Conservation (phyloP, 495 filamentous ascomycete genomes). For the Penicillium taxi region DNA sequence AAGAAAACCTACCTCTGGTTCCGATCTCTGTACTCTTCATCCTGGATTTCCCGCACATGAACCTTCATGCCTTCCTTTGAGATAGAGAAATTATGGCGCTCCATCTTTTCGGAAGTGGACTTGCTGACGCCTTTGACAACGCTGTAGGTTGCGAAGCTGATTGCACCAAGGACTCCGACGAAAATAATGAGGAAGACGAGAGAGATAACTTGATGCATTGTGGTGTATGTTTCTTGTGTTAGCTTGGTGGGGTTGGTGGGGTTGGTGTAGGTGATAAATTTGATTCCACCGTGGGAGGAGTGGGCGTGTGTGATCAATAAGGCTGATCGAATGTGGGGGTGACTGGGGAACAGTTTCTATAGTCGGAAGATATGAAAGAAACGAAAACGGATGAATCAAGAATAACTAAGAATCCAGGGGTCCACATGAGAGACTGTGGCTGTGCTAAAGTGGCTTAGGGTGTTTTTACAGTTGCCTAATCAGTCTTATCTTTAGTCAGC, state of each 20-base stretch:
- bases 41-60: constrained; percentile 62
- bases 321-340: constrained; percentile 1
- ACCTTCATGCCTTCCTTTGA: constrained; percentile 81
- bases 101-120: constrained; percentile 65
- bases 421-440: too few species aligned
- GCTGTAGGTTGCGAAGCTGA: constrained; percentile 69
- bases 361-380: too few species aligned
- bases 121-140: constrained; percentile 60
- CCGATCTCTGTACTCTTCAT: constrained; percentile 72
- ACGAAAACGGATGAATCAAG: too few species aligned
- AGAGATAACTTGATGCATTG: constrained; percentile 52
- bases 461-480: too few species aligned
- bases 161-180: constrained; percentile 50
- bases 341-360: too few species aligned
- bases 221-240: background rate
- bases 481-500: too few species aligned
- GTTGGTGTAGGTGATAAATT: background rate
- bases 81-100: constrained; percentile 70
- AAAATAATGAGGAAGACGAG: constrained; percentile 65
- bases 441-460: too few species aligned
- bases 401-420: too few species aligned
- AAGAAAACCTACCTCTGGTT: constrained; percentile 56
- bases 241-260: background rate
- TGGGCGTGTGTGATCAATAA: background rate
- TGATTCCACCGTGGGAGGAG: background rate